These are phyloP conservation scores for Xylaria sp. DNA, from an alignment of 2,329 filamentous ascomycete genomes.

Conservation along the genomic window DNA sequence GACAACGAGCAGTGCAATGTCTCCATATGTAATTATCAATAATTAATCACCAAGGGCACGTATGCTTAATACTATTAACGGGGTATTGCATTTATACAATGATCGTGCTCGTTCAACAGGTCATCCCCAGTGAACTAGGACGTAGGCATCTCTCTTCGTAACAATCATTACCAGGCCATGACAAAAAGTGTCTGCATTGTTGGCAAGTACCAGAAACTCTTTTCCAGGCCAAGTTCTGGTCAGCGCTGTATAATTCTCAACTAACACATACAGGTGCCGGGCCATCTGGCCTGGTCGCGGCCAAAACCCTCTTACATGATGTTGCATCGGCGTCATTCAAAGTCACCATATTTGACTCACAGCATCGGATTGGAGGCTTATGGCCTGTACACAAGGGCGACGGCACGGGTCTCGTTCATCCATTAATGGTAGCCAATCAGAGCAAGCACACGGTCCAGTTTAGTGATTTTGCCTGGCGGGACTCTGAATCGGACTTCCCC, in stretches of 20 bases:
- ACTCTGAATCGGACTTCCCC: constrained; percentile 72
- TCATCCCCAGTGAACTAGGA: not conserved
- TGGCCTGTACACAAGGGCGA: constrained; percentile 72
- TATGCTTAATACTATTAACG: not conserved
- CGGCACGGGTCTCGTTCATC: constrained; percentile 66
- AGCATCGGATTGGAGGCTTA: constrained; percentile 76
- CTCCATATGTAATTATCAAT: not conserved
- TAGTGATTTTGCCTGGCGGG: constrained; percentile 77
- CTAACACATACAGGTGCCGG: constrained; percentile 66
- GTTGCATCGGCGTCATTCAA: constrained; percentile 66
- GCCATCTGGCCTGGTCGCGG: constrained; percentile 74
- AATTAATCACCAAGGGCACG: not conserved
- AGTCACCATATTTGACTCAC: constrained; percentile 77
- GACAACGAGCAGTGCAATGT: too few relatives aligned
- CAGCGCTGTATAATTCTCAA: too few relatives aligned
- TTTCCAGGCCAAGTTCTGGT: not conserved
- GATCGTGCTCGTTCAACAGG: not conserved
- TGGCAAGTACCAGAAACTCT: constrained; percentile 50
- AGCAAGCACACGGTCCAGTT: constrained; percentile 80
- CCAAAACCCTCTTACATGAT: constrained; percentile 77
- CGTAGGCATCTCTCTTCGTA: not conserved
- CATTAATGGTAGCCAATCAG: constrained; percentile 78
- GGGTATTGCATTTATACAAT: not conserved
- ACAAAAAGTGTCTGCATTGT: constrained; percentile 65
- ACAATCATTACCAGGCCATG: constrained; percentile 46